Evolutionary conservation across 2,329 filamentous ascomycete species (phyloP).

Genomic region (Teratosphaeria zuluensis): DNA sequence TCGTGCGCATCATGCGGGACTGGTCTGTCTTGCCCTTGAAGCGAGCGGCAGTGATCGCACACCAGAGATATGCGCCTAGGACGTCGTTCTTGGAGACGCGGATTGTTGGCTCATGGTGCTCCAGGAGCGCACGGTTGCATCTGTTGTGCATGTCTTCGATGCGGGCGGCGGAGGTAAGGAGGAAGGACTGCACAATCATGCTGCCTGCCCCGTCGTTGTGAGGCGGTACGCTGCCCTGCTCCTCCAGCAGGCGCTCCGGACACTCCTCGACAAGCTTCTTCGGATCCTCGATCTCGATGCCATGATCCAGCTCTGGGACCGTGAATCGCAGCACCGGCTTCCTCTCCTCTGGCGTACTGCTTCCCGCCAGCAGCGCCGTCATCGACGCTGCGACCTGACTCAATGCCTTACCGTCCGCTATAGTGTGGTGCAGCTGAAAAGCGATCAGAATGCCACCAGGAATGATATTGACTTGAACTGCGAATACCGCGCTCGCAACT

Average conservation of each 20-base stretch:
- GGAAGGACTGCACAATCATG: neutral
- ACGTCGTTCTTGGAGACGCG: neutral
- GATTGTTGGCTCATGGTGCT: neutral
- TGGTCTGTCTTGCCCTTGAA: constrained; percentile 58
- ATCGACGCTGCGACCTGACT: neutral
- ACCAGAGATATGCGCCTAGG: neutral
- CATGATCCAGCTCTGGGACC: neutral
- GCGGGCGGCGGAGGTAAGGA: neutral
- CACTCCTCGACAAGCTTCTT: neutral
- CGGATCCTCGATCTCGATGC: neutral
- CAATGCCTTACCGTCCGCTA: neutral
- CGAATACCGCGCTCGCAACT: neutral
- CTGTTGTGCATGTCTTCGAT: neutral
- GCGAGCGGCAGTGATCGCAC: neutral
- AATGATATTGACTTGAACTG: neutral
- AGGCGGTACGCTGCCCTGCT: neutral
- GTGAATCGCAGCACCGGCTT: neutral
- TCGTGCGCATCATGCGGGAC: constrained; percentile 39
- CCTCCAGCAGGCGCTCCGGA: neutral
- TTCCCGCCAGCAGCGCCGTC: neutral
- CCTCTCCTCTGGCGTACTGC: neutral
- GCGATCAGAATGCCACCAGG: neutral
- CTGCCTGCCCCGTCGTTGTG: neutral
- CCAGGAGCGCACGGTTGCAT: neutral
- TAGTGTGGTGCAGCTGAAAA: neutral